A percentile compares a stretch with the other conserved stretches of the same genome.
Evolutionary conservation across 2,329 filamentous ascomycete genomes (phyloP).

Genomic region (Ophidiomyces ophidiicola): DNA sequence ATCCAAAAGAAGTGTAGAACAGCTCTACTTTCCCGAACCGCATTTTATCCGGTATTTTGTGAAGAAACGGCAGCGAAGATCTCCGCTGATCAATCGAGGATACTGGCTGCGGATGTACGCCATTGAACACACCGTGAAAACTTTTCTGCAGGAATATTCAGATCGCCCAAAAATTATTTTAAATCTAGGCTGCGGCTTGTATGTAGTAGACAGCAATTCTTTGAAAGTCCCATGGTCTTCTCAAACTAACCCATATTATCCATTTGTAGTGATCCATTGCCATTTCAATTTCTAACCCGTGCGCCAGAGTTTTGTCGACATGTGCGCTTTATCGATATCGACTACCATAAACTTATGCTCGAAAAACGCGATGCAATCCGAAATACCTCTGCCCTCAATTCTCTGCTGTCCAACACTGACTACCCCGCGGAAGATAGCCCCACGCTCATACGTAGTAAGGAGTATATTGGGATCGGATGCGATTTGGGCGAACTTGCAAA

Average conservation of each 20-base stretch:
- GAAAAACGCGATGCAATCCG: conserved; percentile 60
- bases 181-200: conserved; percentile 86
- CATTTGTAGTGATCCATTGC: conserved; percentile 64
- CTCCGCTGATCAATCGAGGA: conserved; percentile 81
- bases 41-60: conserved; percentile 86
- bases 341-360: conserved; percentile 67
- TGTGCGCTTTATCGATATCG: conserved; percentile 67
- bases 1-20: conserved; percentile 86
- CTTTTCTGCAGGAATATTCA: conserved; percentile 53
- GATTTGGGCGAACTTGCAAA: conserved; percentile 57
- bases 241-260: too few relatives aligned
- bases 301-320: conserved; percentile 48
- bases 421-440: conserved; percentile 19
- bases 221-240: neutral
- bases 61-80: conserved; percentile 64
- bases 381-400: conserved; percentile 48
- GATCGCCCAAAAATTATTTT: conserved; percentile 58
- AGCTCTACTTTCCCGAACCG: conserved; percentile 67
- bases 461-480: conserved; percentile 69
- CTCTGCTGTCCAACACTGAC: conserved; percentile 38
- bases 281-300: conserved; percentile 66
- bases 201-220: conserved; percentile 33
- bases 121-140: conserved; percentile 59
- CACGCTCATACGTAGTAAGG: conserved; percentile 51
- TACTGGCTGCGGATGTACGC: conserved; percentile 79